Evolutionary conservation across 768 basidiomycete genomes (phyloP).

Genomic region (Lactarius hengduanensis): DNA sequence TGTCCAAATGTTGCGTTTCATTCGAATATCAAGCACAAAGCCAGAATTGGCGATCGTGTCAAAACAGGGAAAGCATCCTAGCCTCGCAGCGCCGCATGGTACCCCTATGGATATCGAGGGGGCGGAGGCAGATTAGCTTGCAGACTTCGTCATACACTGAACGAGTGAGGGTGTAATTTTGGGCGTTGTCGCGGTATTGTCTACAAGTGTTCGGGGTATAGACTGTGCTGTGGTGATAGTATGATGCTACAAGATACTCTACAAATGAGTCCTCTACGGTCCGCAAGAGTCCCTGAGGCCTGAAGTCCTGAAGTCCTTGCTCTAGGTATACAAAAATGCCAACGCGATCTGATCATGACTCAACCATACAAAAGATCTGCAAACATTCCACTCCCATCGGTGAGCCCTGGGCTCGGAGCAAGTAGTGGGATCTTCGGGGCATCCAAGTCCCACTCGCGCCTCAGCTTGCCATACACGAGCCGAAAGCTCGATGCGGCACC

Average conservation of each 20-base stretch:
- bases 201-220: conserved; percentile 13
- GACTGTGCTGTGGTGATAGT: conserved; percentile 20
- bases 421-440: conserved; percentile 31
- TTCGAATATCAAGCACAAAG: conserved; percentile 65
- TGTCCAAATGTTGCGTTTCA: conserved; percentile 68
- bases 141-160: neutral
- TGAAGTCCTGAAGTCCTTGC: conserved; percentile 12
- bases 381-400: conserved; percentile 34
- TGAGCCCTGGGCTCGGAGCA: conserved; percentile 35
- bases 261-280: conserved; percentile 21
- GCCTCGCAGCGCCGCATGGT: conserved; percentile 31
- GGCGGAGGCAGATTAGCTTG: conserved; percentile 32
- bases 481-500: conserved; percentile 84
- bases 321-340: conserved; percentile 12
- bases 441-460: conserved; percentile 70
- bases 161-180: neutral
- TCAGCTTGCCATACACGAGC: conserved; percentile 63
- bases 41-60: conserved; percentile 51
- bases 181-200: conserved; percentile 7
- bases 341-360: neutral
- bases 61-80: conserved; percentile 56
- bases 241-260: conserved; percentile 28
- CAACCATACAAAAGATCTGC: conserved; percentile 38
- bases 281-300: conserved; percentile 1
- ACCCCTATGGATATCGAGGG: conserved; percentile 28